Evolutionary conservation across 2,329 filamentous ascomycete genomes (phyloP).

Genomic region (Fusarium caatingaense): DNA sequence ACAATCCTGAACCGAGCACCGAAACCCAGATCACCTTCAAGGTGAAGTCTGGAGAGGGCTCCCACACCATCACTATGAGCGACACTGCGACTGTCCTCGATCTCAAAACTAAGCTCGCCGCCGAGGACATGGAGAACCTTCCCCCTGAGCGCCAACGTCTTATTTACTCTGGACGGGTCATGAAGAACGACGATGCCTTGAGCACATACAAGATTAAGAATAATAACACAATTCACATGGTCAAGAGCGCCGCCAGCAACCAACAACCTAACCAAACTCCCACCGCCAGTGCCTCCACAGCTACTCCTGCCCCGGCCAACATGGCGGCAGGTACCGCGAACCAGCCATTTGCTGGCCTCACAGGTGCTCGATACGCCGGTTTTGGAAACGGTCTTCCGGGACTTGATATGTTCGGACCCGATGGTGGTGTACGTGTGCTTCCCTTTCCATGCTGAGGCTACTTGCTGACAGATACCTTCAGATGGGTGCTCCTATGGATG

Average conservation of each 20-base stretch:
- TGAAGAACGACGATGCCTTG: constrained; percentile 93
- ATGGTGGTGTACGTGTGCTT: constrained; percentile 81
- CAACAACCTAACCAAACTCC: constrained; percentile 52
- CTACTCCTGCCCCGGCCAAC: constrained; percentile 70
- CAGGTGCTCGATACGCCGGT: constrained; percentile 92
- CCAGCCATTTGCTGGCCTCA: constrained; percentile 90
- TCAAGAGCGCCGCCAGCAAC: constrained; percentile 96
- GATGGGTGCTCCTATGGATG: constrained; percentile 89
- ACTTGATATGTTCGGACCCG: constrained; percentile 89
- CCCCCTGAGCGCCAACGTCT: constrained; percentile 89
- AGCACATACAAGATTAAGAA: constrained; percentile 93
- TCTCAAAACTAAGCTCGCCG: constrained; percentile 88
- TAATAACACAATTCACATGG: constrained; percentile 94
- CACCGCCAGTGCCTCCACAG: constrained; percentile 54
- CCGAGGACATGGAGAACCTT: constrained; percentile 84
- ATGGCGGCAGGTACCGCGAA: constrained; percentile 87
- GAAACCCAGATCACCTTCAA: constrained; percentile 92
- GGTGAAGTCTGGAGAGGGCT: constrained; percentile 93
- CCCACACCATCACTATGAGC: constrained; percentile 84
- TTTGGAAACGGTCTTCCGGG: constrained; percentile 85
- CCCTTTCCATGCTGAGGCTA: background rate
- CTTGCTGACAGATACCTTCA: constrained; percentile 51
- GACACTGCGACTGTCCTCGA: constrained; percentile 82
- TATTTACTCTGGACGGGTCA: constrained; percentile 96
- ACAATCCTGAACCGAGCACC: constrained; percentile 68